Percentiles rank a stretch among this genome's conserved stretches.
Conservation (phyloP, 129 eudicot species). For the Oenanthe sinensis region DNA sequence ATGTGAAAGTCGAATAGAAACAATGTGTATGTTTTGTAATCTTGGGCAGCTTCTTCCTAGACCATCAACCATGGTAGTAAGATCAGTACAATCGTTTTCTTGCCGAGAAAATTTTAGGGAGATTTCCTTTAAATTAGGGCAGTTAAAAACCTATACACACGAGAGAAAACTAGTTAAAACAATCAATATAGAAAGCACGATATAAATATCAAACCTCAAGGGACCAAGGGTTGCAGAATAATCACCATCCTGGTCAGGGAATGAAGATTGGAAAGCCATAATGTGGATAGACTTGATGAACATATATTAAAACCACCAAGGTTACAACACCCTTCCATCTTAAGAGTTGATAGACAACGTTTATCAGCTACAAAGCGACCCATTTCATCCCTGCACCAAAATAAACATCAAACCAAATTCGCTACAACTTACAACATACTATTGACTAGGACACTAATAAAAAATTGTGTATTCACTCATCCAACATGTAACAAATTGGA, state of each 20-base stretch:
- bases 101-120: constrained; percentile 73
- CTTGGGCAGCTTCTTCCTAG: constrained; percentile 75
- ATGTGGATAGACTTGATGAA: constrained; percentile 66
- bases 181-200: background rate
- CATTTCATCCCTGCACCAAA: constrained; percentile 69
- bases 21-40: constrained; percentile 76
- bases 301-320: constrained; percentile 58
- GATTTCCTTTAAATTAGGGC: constrained; percentile 76
- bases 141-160: constrained; percentile 58
- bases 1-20: constrained; percentile 64
- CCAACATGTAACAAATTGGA: background rate
- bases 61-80: constrained; percentile 53
- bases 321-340: constrained; percentile 85
- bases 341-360: constrained; percentile 65
- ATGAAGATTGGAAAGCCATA: constrained; percentile 92
- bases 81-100: constrained; percentile 76
- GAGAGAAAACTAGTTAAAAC: constrained; percentile 2
- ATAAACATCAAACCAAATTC: background rate
- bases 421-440: background rate
- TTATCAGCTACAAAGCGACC: constrained; percentile 84
- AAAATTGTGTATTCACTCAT: background rate
- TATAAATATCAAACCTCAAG: background rate
- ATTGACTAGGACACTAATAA: background rate
- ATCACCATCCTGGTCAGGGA: constrained; percentile 77
- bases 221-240: background rate